Evolutionary conservation across 768 basidiomycete genomes (phyloP).

Genomic region (Amanita rubescens): DNA sequence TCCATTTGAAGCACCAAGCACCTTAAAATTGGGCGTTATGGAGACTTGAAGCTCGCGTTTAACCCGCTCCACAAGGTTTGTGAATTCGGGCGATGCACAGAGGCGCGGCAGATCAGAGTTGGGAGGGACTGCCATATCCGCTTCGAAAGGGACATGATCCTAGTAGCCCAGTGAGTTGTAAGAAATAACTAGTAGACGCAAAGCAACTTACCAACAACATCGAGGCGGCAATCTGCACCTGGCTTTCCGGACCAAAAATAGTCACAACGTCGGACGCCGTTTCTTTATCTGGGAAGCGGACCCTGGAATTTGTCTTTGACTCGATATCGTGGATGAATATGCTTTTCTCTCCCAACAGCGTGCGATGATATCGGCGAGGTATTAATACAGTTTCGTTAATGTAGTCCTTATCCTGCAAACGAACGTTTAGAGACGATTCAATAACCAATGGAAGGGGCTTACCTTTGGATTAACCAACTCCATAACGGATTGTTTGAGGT

Average conservation of each 20-base stretch:
- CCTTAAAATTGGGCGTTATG: conserved; percentile 75
- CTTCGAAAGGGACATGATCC: conserved; percentile 97
- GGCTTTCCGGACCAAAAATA: conserved; percentile 96
- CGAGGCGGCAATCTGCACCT: conserved; percentile 93
- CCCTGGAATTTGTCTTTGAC: conserved; percentile 88
- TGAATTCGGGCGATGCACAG: conserved; percentile 75
- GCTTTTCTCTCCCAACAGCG: conserved; percentile 89
- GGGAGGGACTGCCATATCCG: conserved; percentile 87
- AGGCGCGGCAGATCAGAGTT: conserved; percentile 72
- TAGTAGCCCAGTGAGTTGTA: conserved; percentile 23
- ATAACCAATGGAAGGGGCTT: conserved; percentile 13
- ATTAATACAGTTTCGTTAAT: conserved; percentile 90
- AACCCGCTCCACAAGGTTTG: conserved; percentile 78
- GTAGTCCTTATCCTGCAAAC: conserved; percentile 86
- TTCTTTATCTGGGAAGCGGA: conserved; percentile 91
- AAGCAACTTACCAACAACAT: conserved; percentile 73
- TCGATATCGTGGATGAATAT: conserved; percentile 98
- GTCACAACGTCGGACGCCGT: conserved; percentile 89
- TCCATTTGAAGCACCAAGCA: conserved; percentile 21
- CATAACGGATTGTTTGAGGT: conserved; percentile 94
- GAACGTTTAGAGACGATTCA: conserved; percentile 4
- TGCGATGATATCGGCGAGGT: conserved; percentile 92
- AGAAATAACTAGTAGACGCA: not conserved
- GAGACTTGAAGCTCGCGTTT: conserved; percentile 93
- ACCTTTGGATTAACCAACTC: conserved; percentile 97